Conservation (phyloP, 2,329 filamentous ascomycete species). For the Fusarium udum region DNA sequence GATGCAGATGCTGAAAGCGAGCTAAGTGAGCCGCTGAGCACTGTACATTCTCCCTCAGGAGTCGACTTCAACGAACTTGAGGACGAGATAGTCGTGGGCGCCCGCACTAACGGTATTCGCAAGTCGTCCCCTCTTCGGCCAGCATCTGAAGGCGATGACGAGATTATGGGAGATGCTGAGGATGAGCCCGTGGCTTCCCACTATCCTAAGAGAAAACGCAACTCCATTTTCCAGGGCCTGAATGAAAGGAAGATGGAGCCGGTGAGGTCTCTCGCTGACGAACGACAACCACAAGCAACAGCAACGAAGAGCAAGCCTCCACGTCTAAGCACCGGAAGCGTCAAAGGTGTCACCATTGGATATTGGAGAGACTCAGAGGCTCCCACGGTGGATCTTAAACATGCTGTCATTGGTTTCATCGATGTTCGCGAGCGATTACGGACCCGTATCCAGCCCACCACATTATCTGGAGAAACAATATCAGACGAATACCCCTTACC, state of each 20-base stretch:
- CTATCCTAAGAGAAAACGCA: conserved; percentile 66
- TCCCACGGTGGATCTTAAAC: conserved; percentile 59
- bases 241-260: conserved; percentile 59
- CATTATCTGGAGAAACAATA: conserved; percentile 58
- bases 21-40: conserved; percentile 54
- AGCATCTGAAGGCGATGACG: conserved; percentile 53
- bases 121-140: conserved; percentile 50
- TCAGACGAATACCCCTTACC: conserved; percentile 60
- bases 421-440: conserved; percentile 69
- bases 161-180: conserved; percentile 55
- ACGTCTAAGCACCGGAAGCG: conserved; percentile 44
- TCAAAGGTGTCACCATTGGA: conserved; percentile 63
- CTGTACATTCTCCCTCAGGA: conserved; percentile 51
- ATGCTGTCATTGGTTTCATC: conserved; percentile 70
- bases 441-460: conserved; percentile 64
- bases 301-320: conserved; percentile 43
- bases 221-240: conserved; percentile 59
- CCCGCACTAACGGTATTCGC: conserved; percentile 50
- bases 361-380: conserved; percentile 69
- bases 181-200: conserved; percentile 52
- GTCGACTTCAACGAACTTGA: conserved; percentile 53
- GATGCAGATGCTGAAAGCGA: conserved; percentile 55
- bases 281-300: conserved; percentile 37
- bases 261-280: conserved; percentile 46
- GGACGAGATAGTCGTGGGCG: conserved; percentile 64